phyloP scores from a whole-genome alignment of 495 filamentous ascomycete genomes.

The Glutinoglossum americanum region DNA sequence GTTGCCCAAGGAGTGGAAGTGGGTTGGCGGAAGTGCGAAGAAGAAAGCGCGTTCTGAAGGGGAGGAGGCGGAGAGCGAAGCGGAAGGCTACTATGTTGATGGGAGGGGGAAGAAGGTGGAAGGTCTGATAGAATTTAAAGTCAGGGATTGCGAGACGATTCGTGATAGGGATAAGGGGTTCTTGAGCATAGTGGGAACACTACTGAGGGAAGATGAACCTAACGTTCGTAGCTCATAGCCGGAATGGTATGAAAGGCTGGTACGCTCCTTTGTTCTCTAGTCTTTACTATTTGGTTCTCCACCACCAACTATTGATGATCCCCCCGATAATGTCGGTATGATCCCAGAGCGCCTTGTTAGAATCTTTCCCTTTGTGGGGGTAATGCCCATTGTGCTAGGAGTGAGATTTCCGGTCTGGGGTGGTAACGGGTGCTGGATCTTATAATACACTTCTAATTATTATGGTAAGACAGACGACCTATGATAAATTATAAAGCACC shows the following conservation, averaged over 20 bases:
- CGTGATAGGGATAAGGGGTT: slow-evolving; percentile 37
- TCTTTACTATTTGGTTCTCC: not conserved
- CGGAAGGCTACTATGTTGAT: slow-evolving; percentile 37
- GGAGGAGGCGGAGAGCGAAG: slow-evolving; percentile 18
- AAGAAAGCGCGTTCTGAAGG: slow-evolving; percentile 7
- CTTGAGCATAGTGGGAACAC: slow-evolving; percentile 47
- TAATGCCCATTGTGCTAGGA: too few relatives aligned
- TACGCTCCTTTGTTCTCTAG: not conserved
- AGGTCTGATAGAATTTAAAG: slow-evolving; percentile 36
- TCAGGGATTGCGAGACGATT: slow-evolving; percentile 38
- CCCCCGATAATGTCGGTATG: too few relatives aligned
- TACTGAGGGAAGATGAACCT: slow-evolving; percentile 24
- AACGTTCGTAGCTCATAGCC: not conserved
- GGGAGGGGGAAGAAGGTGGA: slow-evolving; percentile 37
- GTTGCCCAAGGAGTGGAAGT: slow-evolving; percentile 46
- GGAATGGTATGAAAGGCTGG: not conserved
- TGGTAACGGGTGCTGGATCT: too few relatives aligned
- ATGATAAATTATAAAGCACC: too few relatives aligned
- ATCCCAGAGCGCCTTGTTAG: too few relatives aligned
- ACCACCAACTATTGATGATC: not conserved
- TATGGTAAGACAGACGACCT: too few relatives aligned
- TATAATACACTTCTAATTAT: too few relatives aligned
- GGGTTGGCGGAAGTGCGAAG: slow-evolving; percentile 15
- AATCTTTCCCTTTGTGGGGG: too few relatives aligned
- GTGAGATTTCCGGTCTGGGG: too few relatives aligned